phyloP scores from a whole-genome alignment of 1,284 basidiomycete species.

The Chondrostereum purpureum region DNA sequence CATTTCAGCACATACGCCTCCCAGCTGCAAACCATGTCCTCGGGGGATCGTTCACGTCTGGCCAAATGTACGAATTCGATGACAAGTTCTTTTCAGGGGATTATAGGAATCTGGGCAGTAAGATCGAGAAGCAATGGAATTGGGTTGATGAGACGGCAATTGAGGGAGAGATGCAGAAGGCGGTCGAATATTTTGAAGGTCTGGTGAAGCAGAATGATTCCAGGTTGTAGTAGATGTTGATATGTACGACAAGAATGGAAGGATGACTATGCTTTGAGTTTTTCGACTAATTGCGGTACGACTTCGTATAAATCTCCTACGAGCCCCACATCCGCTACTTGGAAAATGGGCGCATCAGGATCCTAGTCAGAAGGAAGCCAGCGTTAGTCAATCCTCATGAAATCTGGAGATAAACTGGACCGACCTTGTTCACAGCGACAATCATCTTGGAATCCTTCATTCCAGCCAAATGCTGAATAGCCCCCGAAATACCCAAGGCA shows the following conservation, averaged over 20 bases:
- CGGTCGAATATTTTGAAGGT: slow-evolving; percentile 15
- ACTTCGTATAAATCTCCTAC: slow-evolving; percentile 89
- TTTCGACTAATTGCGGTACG: slow-evolving; percentile 83
- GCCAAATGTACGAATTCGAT: slow-evolving; percentile 34
- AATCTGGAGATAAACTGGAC: slow-evolving; percentile 4
- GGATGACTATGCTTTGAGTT: slow-evolving; percentile 68
- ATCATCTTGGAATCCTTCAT: slow-evolving; percentile 99
- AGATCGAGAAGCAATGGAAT: slow-evolving; percentile 29
- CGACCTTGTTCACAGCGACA: slow-evolving; percentile 95
- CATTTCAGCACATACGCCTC: slow-evolving; percentile 29
- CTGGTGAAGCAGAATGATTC: background rate
- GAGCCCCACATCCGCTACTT: slow-evolving; percentile 93
- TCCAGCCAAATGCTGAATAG: slow-evolving; percentile 97
- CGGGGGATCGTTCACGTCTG: slow-evolving; percentile 27
- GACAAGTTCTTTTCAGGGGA: slow-evolving; percentile 23
- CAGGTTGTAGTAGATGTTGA: background rate
- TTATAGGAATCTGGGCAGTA: slow-evolving; percentile 26
- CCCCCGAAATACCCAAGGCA: slow-evolving; percentile 95
- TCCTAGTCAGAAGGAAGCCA: slow-evolving; percentile 46
- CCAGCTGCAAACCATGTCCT: slow-evolving; percentile 30
- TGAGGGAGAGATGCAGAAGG: slow-evolving; percentile 20
- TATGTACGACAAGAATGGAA: background rate
- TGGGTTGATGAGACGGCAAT: slow-evolving; percentile 24
- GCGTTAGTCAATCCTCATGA: background rate
- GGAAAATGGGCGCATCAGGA: slow-evolving; percentile 97